Evolutionary conservation across 202 grass and related monocot species (phyloP).

Genomic region (Zoysia matrella): DNA sequence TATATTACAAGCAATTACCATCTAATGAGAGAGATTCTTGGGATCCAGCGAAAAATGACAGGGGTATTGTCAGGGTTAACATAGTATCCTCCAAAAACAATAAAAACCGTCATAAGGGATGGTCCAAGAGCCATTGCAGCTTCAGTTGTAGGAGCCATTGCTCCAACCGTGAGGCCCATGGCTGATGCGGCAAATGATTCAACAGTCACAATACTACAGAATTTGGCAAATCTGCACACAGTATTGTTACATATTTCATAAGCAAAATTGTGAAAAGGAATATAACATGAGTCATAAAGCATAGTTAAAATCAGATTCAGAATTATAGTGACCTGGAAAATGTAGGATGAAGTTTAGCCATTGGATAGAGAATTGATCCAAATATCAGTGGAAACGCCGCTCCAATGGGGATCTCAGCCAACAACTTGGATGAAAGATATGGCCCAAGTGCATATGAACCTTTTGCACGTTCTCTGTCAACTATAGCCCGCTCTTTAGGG

Average conservation of each 20-base stretch:
- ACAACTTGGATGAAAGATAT: constrained; percentile 94
- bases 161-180: constrained; percentile 95
- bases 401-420: constrained; percentile 88
- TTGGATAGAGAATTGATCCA: constrained; percentile 91
- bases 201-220: constrained; percentile 85
- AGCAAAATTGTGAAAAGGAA: background rate
- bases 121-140: constrained; percentile 97
- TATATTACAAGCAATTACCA: constrained; percentile 60
- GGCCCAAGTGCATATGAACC: constrained; percentile 83
- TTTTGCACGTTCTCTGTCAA: constrained; percentile 89
- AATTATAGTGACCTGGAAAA: constrained; percentile 66
- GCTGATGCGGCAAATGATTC: constrained; percentile 96
- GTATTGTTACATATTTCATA: constrained; percentile 2
- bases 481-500: constrained; percentile 91
- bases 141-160: constrained; percentile 89
- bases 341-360: constrained; percentile 89
- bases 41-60: constrained; percentile 86
- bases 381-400: constrained; percentile 92
- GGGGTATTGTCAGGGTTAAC: constrained; percentile 90
- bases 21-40: constrained; percentile 86
- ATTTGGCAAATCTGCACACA: constrained; percentile 77
- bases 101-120: constrained; percentile 97
- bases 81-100: constrained; percentile 97
- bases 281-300: background rate
- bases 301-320: constrained; percentile 16